A percentile compares a stretch with the other conserved stretches of the same genome.
Evolutionary conservation across 768 basidiomycete species (phyloP).

Genomic region (Lentinula guzmanii): DNA sequence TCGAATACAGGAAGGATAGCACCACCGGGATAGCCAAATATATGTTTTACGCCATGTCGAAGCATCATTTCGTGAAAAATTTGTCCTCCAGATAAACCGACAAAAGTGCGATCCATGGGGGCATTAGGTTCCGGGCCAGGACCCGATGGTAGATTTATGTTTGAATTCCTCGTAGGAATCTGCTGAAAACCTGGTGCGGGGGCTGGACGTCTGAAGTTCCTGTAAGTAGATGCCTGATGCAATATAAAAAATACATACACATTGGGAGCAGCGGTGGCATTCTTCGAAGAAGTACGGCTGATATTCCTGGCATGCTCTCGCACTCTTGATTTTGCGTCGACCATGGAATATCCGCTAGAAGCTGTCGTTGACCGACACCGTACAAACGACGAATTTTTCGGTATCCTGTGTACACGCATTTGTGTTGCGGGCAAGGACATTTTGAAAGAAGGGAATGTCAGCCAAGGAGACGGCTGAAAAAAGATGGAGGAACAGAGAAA

Average conservation of each 20-base stretch:
- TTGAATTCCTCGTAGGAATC: conserved; percentile 32
- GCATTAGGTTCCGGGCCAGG: conserved; percentile 33
- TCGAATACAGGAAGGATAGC: conserved; percentile 99
- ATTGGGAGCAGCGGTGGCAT: conserved; percentile 56
- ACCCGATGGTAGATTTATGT: conserved; percentile 28
- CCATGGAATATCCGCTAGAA: conserved; percentile 38
- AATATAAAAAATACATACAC: conserved; percentile 40
- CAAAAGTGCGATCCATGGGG: conserved; percentile 75
- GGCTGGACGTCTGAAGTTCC: conserved; percentile 47
- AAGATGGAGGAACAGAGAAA: conserved; percentile 4
- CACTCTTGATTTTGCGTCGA: conserved; percentile 79
- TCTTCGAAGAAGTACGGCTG: conserved; percentile 57
- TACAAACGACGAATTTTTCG: conserved; percentile 27
- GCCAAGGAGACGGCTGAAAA: conserved; percentile 6
- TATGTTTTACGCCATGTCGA: conserved; percentile 89
- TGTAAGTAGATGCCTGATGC: background rate
- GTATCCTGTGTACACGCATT: conserved; percentile 36
- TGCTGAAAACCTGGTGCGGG: conserved; percentile 54
- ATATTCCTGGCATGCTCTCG: conserved; percentile 72
- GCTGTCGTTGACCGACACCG: conserved; percentile 49
- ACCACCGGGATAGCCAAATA: conserved; percentile 97
- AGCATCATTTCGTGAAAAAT: conserved; percentile 99
- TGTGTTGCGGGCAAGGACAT: conserved; percentile 39
- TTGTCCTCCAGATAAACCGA: conserved; percentile 92
- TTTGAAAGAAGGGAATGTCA: conserved; percentile 8